A percentile compares a stretch with the other conserved stretches of the same genome.
phyloP scores from a whole-genome alignment of 2,329 filamentous ascomycete species.

The Rhynchosporium agropyri region DNA sequence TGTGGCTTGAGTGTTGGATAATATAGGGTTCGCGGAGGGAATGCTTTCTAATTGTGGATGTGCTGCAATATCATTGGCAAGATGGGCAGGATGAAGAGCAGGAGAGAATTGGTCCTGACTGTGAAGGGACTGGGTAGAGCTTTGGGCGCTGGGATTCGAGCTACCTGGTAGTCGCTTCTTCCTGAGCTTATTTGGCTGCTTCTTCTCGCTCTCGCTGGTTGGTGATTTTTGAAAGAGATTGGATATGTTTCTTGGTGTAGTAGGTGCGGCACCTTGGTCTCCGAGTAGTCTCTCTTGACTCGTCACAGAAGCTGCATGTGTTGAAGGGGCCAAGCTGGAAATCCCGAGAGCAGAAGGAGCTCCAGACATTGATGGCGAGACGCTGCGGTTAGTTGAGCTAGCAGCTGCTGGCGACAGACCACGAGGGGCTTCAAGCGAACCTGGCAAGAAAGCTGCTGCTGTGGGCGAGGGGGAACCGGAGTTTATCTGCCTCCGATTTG shows the following conservation, averaged over 20 bases:
- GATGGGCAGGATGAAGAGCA: conserved; percentile 40
- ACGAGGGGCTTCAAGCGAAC: conserved; percentile 38
- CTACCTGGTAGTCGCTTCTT: conserved; percentile 80
- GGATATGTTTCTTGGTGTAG: conserved; percentile 70
- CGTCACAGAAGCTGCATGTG: conserved; percentile 43
- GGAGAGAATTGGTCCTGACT: conserved; percentile 42
- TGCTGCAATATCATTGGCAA: conserved; percentile 39
- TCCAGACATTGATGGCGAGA: conserved; percentile 35
- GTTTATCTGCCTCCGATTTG: conserved; percentile 65
- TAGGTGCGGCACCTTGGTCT: conserved; percentile 36
- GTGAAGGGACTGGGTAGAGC: conserved; percentile 78
- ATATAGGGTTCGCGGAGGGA: conserved; percentile 28
- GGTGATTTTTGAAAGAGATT: conserved; percentile 73
- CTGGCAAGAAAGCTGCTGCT: conserved; percentile 42
- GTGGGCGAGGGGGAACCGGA: conserved; percentile 53
- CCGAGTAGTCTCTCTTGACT: conserved; percentile 54
- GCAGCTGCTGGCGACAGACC: conserved; percentile 33
- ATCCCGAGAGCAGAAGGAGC: conserved; percentile 28
- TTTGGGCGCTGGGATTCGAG: conserved; percentile 84
- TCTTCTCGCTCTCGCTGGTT: conserved; percentile 61
- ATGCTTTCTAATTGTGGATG: conserved; percentile 38
- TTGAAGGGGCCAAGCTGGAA: conserved; percentile 33
- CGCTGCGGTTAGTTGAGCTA: conserved; percentile 26
- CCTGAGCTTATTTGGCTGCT: conserved; percentile 85
- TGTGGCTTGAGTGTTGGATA: conserved; percentile 33